Conservation (phyloP, 352 stramenopile genomes). For the Globisporangium cederbergense region DNA sequence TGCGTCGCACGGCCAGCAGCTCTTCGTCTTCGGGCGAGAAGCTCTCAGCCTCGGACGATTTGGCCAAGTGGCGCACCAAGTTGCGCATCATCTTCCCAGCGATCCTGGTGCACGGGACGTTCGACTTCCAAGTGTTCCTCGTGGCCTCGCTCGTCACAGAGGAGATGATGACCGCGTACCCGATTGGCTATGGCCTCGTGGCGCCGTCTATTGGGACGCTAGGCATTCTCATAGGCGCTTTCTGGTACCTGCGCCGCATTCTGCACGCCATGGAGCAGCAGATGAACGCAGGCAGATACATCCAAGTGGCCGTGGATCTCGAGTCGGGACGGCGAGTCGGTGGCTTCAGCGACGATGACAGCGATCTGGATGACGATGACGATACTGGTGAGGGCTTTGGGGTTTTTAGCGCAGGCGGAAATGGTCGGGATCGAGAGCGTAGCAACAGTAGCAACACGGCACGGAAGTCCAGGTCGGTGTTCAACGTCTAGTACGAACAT, state of each 20-base stretch:
- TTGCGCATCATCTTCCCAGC: slow-evolving; percentile 34
- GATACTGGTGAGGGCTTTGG: slow-evolving; percentile 2
- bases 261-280: slow-evolving; percentile 38
- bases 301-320: slow-evolving; percentile 47
- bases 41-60: slow-evolving; percentile 13
- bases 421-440: background rate
- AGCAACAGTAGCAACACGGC: slow-evolving; percentile 1
- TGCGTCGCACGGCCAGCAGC: slow-evolving; percentile 17
- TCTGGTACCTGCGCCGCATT: slow-evolving; percentile 31
- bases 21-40: slow-evolving; percentile 8
- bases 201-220: slow-evolving; percentile 28
- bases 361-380: slow-evolving; percentile 27
- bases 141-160: slow-evolving; percentile 37
- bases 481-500: slow-evolving; percentile 24
- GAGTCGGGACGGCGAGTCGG: slow-evolving; percentile 30
- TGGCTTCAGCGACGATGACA: slow-evolving; percentile 31
- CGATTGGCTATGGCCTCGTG: slow-evolving; percentile 33
- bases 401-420: background rate
- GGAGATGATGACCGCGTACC: slow-evolving; percentile 27
- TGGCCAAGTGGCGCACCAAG: slow-evolving; percentile 36
- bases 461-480: slow-evolving; percentile 33
- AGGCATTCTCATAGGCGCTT: slow-evolving; percentile 24
- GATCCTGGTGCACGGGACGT: slow-evolving; percentile 54
- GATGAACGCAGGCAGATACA: slow-evolving; percentile 44
- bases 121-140: slow-evolving; percentile 60